Base-by-base conservation (phyloP, 78 protist genomes). In the Trichosphaerium sp. region DNA sequence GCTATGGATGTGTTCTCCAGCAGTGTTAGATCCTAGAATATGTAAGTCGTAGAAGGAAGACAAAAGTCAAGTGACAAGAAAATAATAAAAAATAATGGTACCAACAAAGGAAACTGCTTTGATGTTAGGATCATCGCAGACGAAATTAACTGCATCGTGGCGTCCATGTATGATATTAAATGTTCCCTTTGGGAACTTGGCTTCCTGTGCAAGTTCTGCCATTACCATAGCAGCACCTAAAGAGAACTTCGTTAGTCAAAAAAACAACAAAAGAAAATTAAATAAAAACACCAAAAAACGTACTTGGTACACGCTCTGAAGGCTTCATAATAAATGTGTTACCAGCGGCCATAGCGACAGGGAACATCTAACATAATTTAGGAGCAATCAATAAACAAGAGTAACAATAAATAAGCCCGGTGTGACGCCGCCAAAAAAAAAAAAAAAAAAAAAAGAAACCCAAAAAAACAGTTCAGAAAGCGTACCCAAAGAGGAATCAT, bases 91-190 rank as follows among this genome's bases (percentile, higher is more conserved):
- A n/a, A n/a, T n/a, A n/a, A n/a, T n/a, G n/a, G n/a, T 26, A 44
- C 99, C 99, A n/a, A 96, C 99, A 26, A 96, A 96, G 25, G 94
- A 86, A 65, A 96, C 86, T 31, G 99, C 95, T 61, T 68, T 58
- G 83, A 92, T 83, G 47, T 35, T 83, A 14, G 90, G 94, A 57
- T 66, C 66, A 58, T 84, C 91, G 80, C 97, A 92, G 78, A 95
- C 71, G 63, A 83, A 87, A 90, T 92, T 71, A 44, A 91, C 98
- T 0, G 94, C 71, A 10, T 88, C 88, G 26, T 42, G 61, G 10
- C 61, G 34, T 43, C 89, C 89, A 60, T 83, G 89, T 61, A 88
- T 75, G 59, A 88, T 69, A 72, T 75, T 89, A 28, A 82, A 49
- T 39, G 81, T 81, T 21, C 82, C 59, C 77, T 4, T 59, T 43